Conservation (phyloP, 345 rosid species). For the Populus tremula region DNA sequence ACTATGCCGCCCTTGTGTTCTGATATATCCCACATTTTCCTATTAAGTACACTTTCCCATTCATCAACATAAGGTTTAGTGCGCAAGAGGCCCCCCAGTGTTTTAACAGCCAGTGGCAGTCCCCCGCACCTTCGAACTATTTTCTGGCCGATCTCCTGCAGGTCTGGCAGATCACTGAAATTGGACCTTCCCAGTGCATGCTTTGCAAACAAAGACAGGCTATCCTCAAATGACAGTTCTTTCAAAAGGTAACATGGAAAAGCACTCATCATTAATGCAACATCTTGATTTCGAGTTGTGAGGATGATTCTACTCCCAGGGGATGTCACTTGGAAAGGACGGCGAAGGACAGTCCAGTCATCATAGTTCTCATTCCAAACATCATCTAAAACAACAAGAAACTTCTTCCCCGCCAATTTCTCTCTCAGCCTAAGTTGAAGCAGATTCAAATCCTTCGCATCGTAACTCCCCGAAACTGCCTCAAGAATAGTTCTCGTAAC, state of each 20-base stretch:
- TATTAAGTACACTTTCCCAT: constrained; percentile 17
- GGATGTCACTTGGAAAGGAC: not conserved
- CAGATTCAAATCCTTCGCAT: not conserved
- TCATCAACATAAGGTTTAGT: not conserved
- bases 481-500: constrained; percentile 5
- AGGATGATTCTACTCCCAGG: constrained; percentile 8
- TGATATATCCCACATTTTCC: constrained; percentile 14
- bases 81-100: constrained; percentile 21
- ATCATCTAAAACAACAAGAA: constrained; percentile 1
- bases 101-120: constrained; percentile 23
- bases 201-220: constrained; percentile 16
- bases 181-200: constrained; percentile 6
- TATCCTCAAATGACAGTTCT: constrained; percentile 12
- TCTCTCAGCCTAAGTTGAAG: not conserved
- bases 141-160: not conserved
- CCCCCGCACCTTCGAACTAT: constrained; percentile 18
- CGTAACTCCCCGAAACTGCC: not conserved
- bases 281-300: constrained; percentile 3
- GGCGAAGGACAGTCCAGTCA: not conserved
- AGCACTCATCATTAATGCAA: not conserved
- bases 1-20: constrained; percentile 1
- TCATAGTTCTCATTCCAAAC: constrained; percentile 9
- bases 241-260: not conserved
- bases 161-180: not conserved
- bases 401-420: not conserved